These are phyloP conservation scores for Pleurotus djamor DNA, from an alignment of 768 basidiomycete species.

Conservation along the genomic window DNA sequence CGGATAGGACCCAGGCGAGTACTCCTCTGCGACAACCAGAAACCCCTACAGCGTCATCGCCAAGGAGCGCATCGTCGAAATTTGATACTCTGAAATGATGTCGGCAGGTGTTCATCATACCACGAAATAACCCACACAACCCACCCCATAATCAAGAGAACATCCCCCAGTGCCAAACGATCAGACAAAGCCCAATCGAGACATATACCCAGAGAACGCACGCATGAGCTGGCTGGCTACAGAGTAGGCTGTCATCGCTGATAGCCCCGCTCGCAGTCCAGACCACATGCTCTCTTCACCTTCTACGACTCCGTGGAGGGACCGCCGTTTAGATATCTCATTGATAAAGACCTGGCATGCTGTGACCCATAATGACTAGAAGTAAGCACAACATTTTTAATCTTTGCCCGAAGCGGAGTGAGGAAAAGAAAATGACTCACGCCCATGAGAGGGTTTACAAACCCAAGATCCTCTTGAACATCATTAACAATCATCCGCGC, in stretches of 20 bases:
- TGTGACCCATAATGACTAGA: slow-evolving; percentile 42
- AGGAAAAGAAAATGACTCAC: slow-evolving; percentile 28
- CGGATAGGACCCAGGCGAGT: background rate
- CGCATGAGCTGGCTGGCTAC: slow-evolving; percentile 7
- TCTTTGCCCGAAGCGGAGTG: slow-evolving; percentile 7
- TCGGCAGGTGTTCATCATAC: background rate
- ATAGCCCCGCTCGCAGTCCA: slow-evolving; percentile 4
- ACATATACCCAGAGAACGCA: slow-evolving; percentile 8
- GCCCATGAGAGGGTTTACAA: slow-evolving; percentile 50
- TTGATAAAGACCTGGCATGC: slow-evolving; percentile 46
- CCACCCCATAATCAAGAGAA: background rate
- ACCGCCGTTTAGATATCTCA: slow-evolving; percentile 31
- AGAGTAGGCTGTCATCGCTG: slow-evolving; percentile 6
- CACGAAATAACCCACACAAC: background rate
- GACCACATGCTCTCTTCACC: slow-evolving; percentile 8
- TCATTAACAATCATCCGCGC: slow-evolving; percentile 41
- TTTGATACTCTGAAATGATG: background rate
- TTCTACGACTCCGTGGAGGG: slow-evolving; percentile 6
- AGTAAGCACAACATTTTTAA: slow-evolving; percentile 10
- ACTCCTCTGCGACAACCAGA: background rate
- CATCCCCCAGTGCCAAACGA: background rate
- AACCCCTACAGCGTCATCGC: background rate
- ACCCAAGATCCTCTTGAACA: slow-evolving; percentile 34
- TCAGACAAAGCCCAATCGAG: slow-evolving; percentile 6
- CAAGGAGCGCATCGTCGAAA: background rate